Percentiles rank a stretch among this genome's conserved stretches.
phyloP scores from a whole-genome alignment of 805 yeast species.

The Candida manassasensis region DNA sequence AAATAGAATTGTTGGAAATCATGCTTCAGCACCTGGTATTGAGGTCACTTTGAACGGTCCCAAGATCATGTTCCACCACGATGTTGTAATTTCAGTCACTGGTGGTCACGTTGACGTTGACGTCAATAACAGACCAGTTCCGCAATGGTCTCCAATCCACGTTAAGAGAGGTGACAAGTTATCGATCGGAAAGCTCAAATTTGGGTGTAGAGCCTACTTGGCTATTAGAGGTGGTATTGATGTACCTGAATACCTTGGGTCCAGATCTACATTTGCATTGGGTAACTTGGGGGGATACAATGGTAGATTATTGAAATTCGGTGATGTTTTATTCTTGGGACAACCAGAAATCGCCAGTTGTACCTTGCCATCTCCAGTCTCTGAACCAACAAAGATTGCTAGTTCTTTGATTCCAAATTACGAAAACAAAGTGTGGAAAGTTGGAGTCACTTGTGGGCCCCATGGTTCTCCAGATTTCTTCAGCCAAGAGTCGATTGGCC shows the following conservation, averaged over 20 bases:
- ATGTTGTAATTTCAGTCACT: slow-evolving; percentile 71
- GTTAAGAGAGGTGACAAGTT: slow-evolving; percentile 74
- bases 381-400: slow-evolving; percentile 60
- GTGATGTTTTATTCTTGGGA: slow-evolving; percentile 86
- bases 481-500: slow-evolving; percentile 63
- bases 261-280: slow-evolving; percentile 93
- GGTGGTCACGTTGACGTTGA: slow-evolving; percentile 77
- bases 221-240: slow-evolving; percentile 92
- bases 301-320: slow-evolving; percentile 86
- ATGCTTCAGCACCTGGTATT: slow-evolving; percentile 76
- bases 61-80: slow-evolving; percentile 75
- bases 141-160: slow-evolving; percentile 69
- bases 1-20: slow-evolving; percentile 87
- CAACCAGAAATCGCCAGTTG: slow-evolving; percentile 67
- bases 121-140: slow-evolving; percentile 53
- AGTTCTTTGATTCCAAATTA: slow-evolving; percentile 51
- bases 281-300: slow-evolving; percentile 93
- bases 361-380: slow-evolving; percentile 66
- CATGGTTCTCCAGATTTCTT: slow-evolving; percentile 98
- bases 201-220: slow-evolving; percentile 87
- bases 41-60: slow-evolving; percentile 91
- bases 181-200: slow-evolving; percentile 70
- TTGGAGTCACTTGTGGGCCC: slow-evolving; percentile 95
- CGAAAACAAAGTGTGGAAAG: slow-evolving; percentile 60
- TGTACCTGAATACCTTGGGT: slow-evolving; percentile 89